Conservation (phyloP, 2,329 filamentous ascomycete genomes). For the Paraconiothyrium sp. region DNA sequence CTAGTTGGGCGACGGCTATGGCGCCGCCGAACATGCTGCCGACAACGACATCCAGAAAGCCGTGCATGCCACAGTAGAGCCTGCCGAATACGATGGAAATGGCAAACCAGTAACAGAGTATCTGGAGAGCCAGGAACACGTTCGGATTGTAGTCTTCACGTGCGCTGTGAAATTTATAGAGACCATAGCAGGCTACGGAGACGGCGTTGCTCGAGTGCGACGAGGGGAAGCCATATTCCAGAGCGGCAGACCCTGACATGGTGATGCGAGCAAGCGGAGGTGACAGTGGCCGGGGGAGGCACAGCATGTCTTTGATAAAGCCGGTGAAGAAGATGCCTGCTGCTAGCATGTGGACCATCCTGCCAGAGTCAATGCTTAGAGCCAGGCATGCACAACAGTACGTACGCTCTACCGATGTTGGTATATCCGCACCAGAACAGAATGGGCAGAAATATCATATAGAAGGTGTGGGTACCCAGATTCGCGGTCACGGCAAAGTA, state of each 20-base stretch:
- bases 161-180: slow-evolving; percentile 74
- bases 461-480: slow-evolving; percentile 96
- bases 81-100: slow-evolving; percentile 89
- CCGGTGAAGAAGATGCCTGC: slow-evolving; percentile 77
- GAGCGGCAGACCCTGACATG: slow-evolving; percentile 93
- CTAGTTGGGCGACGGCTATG: slow-evolving; percentile 65
- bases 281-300: slow-evolving; percentile 88
- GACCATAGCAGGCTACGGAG: slow-evolving; percentile 86
- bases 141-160: slow-evolving; percentile 69
- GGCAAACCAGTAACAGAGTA: slow-evolving; percentile 82
- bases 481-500: slow-evolving; percentile 98
- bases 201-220: slow-evolving; percentile 98
- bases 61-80: slow-evolving; percentile 98
- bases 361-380: slow-evolving; percentile 30
- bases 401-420: slow-evolving; percentile 85
- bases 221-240: slow-evolving; percentile 97
- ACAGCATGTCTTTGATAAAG: slow-evolving; percentile 93
- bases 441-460: slow-evolving; percentile 94
- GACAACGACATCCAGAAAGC: slow-evolving; percentile 88
- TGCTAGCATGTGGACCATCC: slow-evolving; percentile 68
- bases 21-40: slow-evolving; percentile 80
- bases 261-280: slow-evolving; percentile 94
- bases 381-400: slow-evolving; percentile 27
- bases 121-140: slow-evolving; percentile 71
- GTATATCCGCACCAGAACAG: slow-evolving; percentile 96